Percentiles rank a stretch among this genome's conserved stretches.
Evolutionary conservation across 305 asterid species (phyloP).

Genomic region (Fraxinus sp.): DNA sequence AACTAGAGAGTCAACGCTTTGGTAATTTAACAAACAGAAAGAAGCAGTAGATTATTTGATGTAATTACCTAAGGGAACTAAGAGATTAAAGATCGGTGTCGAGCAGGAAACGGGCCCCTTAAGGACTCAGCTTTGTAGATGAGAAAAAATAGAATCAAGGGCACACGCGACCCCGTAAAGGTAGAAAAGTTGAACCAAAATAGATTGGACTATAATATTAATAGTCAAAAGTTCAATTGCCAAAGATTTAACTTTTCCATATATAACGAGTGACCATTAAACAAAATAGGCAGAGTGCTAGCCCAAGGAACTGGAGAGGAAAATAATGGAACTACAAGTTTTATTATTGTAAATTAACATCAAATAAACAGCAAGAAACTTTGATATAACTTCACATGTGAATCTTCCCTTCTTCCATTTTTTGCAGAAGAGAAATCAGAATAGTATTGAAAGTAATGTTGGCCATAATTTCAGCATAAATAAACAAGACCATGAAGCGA

Average conservation of each 20-base stretch:
- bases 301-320: neutral
- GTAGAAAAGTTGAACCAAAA: neutral
- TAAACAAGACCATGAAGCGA: neutral
- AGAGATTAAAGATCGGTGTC: neutral
- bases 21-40: neutral
- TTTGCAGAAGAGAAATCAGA: neutral
- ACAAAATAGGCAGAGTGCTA: neutral
- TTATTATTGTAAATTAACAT: neutral
- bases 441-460: neutral
- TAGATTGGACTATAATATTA: neutral
- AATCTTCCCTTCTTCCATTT: neutral
- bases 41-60: neutral
- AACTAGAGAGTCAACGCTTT: neutral
- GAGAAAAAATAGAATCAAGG: neutral
- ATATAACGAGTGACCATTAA: neutral
- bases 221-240: neutral
- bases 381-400: neutral
- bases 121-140: neutral
- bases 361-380: neutral
- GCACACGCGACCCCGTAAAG: neutral
- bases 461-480: neutral
- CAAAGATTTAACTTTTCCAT: neutral
- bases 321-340: neutral
- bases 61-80: neutral
- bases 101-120: neutral